Conservation (phyloP, 192 early-diverging fungal species). For the Podochytrium sp. region DNA sequence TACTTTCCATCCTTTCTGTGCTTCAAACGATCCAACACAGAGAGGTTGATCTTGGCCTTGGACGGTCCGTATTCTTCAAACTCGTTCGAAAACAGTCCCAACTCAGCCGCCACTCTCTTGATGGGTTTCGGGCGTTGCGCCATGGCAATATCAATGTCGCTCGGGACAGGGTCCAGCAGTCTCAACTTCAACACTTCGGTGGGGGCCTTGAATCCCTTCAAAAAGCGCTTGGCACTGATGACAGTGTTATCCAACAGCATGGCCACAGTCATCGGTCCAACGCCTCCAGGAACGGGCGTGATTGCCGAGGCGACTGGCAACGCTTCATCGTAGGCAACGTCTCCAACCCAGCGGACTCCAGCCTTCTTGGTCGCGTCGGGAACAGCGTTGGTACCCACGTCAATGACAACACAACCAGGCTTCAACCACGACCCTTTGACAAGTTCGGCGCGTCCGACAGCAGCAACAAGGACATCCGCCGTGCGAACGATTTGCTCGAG, state of each 20-base stretch:
- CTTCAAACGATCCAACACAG: conserved; percentile 82
- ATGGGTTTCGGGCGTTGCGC: conserved; percentile 88
- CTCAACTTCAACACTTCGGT: conserved; percentile 65
- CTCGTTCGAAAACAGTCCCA: conserved; percentile 73
- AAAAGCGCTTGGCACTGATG: conserved; percentile 72
- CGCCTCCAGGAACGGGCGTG: conserved; percentile 97
- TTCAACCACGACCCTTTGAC: conserved; percentile 96
- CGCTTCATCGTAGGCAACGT: conserved; percentile 84
- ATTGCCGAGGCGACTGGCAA: conserved; percentile 75
- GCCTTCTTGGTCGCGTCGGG: conserved; percentile 86
- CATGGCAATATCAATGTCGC: conserved; percentile 93
- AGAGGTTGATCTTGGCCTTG: conserved; percentile 90
- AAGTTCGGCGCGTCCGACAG: conserved; percentile 78
- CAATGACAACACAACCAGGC: conserved; percentile 90
- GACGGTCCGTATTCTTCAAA: conserved; percentile 84
- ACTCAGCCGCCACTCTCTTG: conserved; percentile 75
- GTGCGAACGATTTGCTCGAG: conserved; percentile 74
- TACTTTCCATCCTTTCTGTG: conserved; percentile 84
- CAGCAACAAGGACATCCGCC: conserved; percentile 92
- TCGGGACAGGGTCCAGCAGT: conserved; percentile 80
- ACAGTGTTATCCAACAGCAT: conserved; percentile 95
- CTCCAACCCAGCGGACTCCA: conserved; percentile 90
- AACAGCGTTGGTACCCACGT: conserved; percentile 95
- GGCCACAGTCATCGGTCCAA: conserved; percentile 99
- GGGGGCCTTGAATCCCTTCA: conserved; percentile 49